Evolutionary conservation across 2,329 filamentous ascomycete genomes (phyloP), one percentile per base, ranked within the genome.

Genomic region (Elsinoe fawcettii): DNA sequence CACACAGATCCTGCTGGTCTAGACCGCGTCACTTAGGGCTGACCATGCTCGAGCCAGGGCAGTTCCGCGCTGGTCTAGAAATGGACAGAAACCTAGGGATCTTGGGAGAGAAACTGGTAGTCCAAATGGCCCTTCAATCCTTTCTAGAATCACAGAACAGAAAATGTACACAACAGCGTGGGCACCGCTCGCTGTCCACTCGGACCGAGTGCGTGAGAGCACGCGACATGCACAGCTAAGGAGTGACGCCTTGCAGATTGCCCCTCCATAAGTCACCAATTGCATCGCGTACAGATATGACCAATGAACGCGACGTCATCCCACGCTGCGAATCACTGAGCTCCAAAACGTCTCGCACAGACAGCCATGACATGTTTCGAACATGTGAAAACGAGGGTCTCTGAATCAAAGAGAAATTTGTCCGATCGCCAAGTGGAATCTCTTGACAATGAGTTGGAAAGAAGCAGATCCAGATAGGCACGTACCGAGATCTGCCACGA

Each of bases 401-500:
- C 30, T 16, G 14, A n/a, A 51, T 34, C 25, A 18, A 51, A 18
- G 46, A 51, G 25, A 32, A 51, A 51, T 18, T 34, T 51, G 5
- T 34, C 32, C 30, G 49, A 53, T 53, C 49, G 49, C 49, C 49
- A 39, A 53, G 49, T 39, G 32, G 34, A 20, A 37, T 39, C 34
- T 16, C 49, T 39, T 36, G 16, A 23, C 20, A 18, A 16, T 9
- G 22, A 25, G 6, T 8, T 2, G 11, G 7, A 12, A 16, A 30
- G 20, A 27, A 30, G 49, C 32, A 53, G 49, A 53, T 53, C 49
- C 34, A 53, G 49, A 53, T 53, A 53, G 49, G 49, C 49, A 53
- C 49, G 49, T 53, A 36, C 49, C 49, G 49, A 53, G 49, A 53
- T 53, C 49, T 53, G 49, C 49, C 32, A 36, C 49, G 49, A 53